phyloP scores from a whole-genome alignment of 306 rosid genomes.

The Malus asiatica region DNA sequence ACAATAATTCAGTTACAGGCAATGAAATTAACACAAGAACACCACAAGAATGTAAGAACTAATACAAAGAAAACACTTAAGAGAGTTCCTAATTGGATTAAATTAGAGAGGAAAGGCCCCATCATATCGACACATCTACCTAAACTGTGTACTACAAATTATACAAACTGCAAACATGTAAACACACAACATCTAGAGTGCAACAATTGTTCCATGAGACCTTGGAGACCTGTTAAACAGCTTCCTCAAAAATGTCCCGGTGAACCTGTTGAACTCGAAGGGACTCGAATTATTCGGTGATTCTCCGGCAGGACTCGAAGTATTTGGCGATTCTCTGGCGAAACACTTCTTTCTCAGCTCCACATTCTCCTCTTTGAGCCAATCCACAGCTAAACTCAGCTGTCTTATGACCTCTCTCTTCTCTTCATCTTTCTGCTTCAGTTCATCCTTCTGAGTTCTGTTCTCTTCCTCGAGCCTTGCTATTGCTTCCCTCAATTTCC shows the following conservation, averaged over 20 bases:
- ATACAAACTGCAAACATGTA: conserved; percentile 6
- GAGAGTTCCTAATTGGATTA: neutral
- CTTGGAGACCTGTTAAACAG: conserved; percentile 35
- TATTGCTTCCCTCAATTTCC: conserved; percentile 38
- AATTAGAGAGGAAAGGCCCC: neutral
- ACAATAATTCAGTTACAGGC: conserved; percentile 7
- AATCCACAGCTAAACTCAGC: conserved; percentile 57
- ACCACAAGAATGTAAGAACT: neutral
- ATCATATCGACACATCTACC: neutral
- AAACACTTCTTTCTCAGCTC: conserved; percentile 40
- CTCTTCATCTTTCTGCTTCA: conserved; percentile 63
- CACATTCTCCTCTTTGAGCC: conserved; percentile 64
- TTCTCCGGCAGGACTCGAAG: conserved; percentile 31
- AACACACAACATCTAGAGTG: conserved; percentile 29
- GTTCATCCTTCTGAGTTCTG: conserved; percentile 28
- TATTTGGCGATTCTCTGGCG: conserved; percentile 30
- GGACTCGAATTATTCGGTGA: conserved; percentile 37
- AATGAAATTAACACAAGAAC: neutral
- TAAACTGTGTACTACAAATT: conserved; percentile 13
- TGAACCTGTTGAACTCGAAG: conserved; percentile 42
- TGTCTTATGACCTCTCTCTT: conserved; percentile 73
- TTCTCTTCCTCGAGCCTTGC: conserved; percentile 43
- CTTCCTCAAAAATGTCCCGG: conserved; percentile 37
- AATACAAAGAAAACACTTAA: neutral
- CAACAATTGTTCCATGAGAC: conserved; percentile 32